These are phyloP conservation scores for Endotrypanum monterogeii DNA, from an alignment of 208 protist species.

Conservation along the genomic window DNA sequence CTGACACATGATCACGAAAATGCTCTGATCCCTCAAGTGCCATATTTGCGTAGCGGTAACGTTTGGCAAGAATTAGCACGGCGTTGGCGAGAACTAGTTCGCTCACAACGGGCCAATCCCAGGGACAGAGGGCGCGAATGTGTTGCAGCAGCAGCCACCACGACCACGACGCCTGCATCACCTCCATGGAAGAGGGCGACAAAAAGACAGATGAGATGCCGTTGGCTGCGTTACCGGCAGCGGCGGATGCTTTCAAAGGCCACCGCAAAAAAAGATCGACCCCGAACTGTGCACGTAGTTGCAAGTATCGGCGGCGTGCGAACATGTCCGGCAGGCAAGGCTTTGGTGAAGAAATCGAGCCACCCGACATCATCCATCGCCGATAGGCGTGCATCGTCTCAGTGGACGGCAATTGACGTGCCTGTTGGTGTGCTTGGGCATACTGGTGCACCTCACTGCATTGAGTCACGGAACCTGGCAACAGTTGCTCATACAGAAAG, in stretches of 20 bases:
- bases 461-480: constrained; percentile 18
- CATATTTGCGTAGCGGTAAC: constrained; percentile 47
- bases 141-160: constrained; percentile 60
- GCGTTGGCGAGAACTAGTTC: constrained; percentile 78
- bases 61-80: constrained; percentile 51
- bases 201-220: constrained; percentile 4
- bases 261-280: constrained; percentile 74
- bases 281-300: constrained; percentile 47
- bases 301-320: constrained; percentile 47
- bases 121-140: constrained; percentile 44
- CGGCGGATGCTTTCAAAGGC: constrained; percentile 13
- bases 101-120: constrained; percentile 29
- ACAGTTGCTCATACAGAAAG: constrained; percentile 22
- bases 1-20: constrained; percentile 14
- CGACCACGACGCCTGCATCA: constrained; percentile 8
- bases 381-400: constrained; percentile 10
- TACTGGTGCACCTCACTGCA: constrained; percentile 20
- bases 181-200: constrained; percentile 1
- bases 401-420: constrained; percentile 11
- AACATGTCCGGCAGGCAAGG: constrained; percentile 4
- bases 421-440: constrained; percentile 2
- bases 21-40: constrained; percentile 10
- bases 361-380: neutral
- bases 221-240: neutral
- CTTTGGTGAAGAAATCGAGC: neutral